Evolutionary conservation across 352 stramenopile species (phyloP).

Genomic region (Phytophthora chlamydospora): DNA sequence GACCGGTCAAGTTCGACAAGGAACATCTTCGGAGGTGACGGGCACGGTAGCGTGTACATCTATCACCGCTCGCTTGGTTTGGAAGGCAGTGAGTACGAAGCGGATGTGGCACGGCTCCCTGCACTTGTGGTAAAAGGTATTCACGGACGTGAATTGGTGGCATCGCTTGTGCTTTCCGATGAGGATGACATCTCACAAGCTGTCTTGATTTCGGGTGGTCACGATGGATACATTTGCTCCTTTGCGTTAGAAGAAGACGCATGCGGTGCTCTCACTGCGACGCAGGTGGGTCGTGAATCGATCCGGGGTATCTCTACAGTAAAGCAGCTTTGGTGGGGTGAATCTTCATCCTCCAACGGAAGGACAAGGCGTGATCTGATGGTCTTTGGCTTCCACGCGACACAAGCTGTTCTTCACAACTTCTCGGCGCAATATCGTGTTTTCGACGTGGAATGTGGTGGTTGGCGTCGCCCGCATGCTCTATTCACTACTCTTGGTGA

Average conservation of each 20-base stretch:
- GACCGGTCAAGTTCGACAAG: conserved; percentile 41
- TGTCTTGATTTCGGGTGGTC: conserved; percentile 68
- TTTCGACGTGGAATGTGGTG: conserved; percentile 79
- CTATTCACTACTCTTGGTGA: conserved; percentile 35
- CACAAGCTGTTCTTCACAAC: conserved; percentile 77
- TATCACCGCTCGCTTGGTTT: conserved; percentile 51
- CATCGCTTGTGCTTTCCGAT: conserved; percentile 54
- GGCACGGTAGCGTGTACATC: conserved; percentile 69
- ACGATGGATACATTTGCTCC: conserved; percentile 85
- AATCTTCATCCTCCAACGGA: neutral
- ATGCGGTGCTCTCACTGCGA: conserved; percentile 38
- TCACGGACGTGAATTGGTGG: conserved; percentile 75
- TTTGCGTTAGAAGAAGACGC: conserved; percentile 43
- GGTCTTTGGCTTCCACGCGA: conserved; percentile 85
- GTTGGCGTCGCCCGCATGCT: conserved; percentile 83
- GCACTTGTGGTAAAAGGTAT: conserved; percentile 49
- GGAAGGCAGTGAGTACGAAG: neutral
- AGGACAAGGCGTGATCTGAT: conserved; percentile 51
- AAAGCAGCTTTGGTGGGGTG: conserved; percentile 63
- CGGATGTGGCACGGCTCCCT: conserved; percentile 13
- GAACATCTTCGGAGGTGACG: conserved; percentile 76
- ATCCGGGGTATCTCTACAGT: conserved; percentile 83
- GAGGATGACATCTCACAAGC: conserved; percentile 1
- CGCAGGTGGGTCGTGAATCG: conserved; percentile 58
- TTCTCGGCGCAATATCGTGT: conserved; percentile 73